A percentile compares a stretch with the other conserved stretches of the same genome.
These are phyloP conservation scores for Calonectria leucothoes DNA, from an alignment of 2,329 filamentous ascomycete species.

Conservation along the genomic window DNA sequence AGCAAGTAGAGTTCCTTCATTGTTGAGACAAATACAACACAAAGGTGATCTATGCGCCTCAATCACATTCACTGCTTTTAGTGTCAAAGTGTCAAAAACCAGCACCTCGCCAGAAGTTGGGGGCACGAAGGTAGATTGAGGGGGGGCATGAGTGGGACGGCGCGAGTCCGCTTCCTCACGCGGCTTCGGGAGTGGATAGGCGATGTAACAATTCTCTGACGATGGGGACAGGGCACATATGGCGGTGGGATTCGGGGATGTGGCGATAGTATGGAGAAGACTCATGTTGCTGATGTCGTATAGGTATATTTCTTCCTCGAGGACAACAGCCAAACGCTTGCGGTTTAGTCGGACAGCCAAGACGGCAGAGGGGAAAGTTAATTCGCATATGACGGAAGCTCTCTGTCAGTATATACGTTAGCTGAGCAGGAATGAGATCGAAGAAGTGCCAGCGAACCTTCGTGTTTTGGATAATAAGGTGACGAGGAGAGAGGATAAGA, in stretches of 20 bases:
- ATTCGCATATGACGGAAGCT: conserved; percentile 92
- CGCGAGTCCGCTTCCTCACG: conserved; percentile 68
- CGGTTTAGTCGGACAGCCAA: conserved; percentile 93
- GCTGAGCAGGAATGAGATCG: background rate
- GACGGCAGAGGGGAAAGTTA: conserved; percentile 97
- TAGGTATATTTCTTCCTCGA: conserved; percentile 96
- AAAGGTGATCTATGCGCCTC: conserved; percentile 94
- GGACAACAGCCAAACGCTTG: conserved; percentile 90
- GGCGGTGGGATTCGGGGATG: conserved; percentile 90
- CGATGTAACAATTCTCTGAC: conserved; percentile 95
- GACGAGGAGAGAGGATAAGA: conserved; percentile 88
- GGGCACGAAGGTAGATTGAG: conserved; percentile 79
- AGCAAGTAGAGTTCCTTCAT: conserved; percentile 89
- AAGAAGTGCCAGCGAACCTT: conserved; percentile 69
- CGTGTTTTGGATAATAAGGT: conserved; percentile 96
- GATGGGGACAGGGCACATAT: conserved; percentile 95
- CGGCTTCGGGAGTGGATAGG: conserved; percentile 86
- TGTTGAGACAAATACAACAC: conserved; percentile 91
- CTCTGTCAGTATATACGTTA: conserved; percentile 55
- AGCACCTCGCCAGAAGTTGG: conserved; percentile 93
- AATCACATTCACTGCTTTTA: conserved; percentile 94
- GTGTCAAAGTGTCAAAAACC: conserved; percentile 88
- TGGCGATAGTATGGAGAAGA: conserved; percentile 90
- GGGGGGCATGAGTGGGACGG: conserved; percentile 85
- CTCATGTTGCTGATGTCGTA: conserved; percentile 99